A percentile compares a stretch with the other conserved stretches of the same genome.
Conservation (phyloP, 2,329 filamentous ascomycete genomes). For the Myrmaecium sp. region DNA sequence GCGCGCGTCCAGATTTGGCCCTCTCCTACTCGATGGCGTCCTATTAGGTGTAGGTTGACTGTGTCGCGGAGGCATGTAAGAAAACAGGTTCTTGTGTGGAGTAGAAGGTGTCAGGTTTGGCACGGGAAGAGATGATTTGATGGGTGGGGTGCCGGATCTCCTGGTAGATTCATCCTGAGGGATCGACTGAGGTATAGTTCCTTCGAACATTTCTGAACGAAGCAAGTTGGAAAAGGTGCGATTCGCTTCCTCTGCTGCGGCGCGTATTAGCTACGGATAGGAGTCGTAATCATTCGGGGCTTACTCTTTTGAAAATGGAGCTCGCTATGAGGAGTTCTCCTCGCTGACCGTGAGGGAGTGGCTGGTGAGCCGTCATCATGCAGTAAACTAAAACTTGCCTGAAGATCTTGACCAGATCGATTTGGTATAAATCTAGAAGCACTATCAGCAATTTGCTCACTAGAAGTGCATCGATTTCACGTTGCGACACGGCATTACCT, state of each 20-base stretch:
- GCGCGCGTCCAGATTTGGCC: constrained; percentile 71
- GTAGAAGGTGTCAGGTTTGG: constrained; percentile 75
- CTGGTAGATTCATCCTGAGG: constrained; percentile 43
- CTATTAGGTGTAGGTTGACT: constrained; percentile 74
- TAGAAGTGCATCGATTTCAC: neutral
- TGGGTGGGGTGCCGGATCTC: constrained; percentile 67
- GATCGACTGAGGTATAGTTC: constrained; percentile 67
- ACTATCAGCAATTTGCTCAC: constrained; percentile 3
- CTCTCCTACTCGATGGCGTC: constrained; percentile 76
- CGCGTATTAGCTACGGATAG: constrained; percentile 6
- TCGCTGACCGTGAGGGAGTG: constrained; percentile 72
- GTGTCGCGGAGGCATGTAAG: constrained; percentile 63
- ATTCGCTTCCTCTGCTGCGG: constrained; percentile 75
- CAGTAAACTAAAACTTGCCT: constrained; percentile 80
- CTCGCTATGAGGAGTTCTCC: constrained; percentile 73
- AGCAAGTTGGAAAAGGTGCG: constrained; percentile 77
- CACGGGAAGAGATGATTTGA: constrained; percentile 48
- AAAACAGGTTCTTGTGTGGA: constrained; percentile 93
- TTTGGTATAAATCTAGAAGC: constrained; percentile 76
- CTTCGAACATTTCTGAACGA: constrained; percentile 82
- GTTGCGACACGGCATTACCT: constrained; percentile 11
- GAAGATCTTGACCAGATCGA: constrained; percentile 78
- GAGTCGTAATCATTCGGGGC: neutral
- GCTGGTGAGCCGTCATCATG: constrained; percentile 88
- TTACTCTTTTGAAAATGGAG: constrained; percentile 78